Conservation (phyloP, 2,329 filamentous ascomycete genomes). For the Ophiostoma tasmaniense region DNA sequence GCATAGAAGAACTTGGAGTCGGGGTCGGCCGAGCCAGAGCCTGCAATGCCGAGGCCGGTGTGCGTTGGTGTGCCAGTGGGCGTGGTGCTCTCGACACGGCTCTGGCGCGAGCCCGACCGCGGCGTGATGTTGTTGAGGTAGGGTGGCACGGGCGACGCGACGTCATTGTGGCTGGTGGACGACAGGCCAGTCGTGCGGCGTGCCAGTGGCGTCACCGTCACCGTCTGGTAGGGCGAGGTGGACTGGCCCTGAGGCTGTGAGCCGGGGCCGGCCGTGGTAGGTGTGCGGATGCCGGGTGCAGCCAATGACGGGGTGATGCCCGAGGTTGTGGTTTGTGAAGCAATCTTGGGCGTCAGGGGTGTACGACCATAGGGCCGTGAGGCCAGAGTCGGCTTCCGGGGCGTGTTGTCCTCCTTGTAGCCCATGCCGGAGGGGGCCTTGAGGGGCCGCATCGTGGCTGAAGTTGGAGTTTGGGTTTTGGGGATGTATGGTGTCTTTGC, state of each 20-base stretch:
- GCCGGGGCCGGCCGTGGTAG: neutral
- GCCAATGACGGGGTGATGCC: neutral
- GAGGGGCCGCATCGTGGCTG: constrained; percentile 15
- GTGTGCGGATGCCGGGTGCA: neutral
- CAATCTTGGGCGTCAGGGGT: constrained; percentile 49
- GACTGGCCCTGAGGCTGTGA: neutral
- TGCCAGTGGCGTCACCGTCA: constrained; percentile 36
- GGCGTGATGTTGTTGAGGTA: constrained; percentile 67
- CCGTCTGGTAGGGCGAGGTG: constrained; percentile 23
- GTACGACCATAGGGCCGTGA: constrained; percentile 43
- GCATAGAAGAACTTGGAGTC: constrained; percentile 87
- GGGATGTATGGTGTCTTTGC: neutral
- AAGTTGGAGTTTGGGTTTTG: neutral
- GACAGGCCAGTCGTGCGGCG: constrained; percentile 26
- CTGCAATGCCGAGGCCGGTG: constrained; percentile 26
- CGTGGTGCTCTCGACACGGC: constrained; percentile 60
- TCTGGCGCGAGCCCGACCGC: constrained; percentile 65
- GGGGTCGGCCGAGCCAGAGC: constrained; percentile 11
- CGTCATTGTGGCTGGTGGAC: constrained; percentile 14
- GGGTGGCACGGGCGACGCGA: constrained; percentile 39
- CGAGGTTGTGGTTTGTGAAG: constrained; percentile 26
- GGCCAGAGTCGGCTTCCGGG: constrained; percentile 56
- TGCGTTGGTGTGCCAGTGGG: constrained; percentile 52
- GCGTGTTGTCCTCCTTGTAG: constrained; percentile 34
- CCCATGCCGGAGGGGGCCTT: constrained; percentile 28